Evolutionary conservation across 108 stramenopile species (phyloP), one percentile per base, ranked within the genome.

Genomic region (Craspedostauros australis): DNA sequence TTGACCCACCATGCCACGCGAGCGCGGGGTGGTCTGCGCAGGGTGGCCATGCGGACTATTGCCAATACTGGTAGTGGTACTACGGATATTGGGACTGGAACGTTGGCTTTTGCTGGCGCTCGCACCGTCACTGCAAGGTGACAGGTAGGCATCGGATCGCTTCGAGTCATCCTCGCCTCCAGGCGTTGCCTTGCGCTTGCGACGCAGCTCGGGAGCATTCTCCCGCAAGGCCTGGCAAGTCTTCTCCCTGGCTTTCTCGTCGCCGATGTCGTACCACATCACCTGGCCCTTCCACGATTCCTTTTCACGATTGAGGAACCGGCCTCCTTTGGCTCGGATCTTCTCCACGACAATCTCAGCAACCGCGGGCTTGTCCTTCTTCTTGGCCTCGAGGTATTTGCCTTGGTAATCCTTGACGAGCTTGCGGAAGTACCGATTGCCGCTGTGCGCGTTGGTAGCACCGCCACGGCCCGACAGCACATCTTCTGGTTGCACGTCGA

Each of bases 331-430:
- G 9, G 68, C 55, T 19, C 80, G 63, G 37, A 81, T 65, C 21
- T 54, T 47, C 19, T 76, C 67, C 0, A 81, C 80, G 45, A 81
- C 59, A 4, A 51, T 31, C 1, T 59, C 43, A 16, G 78, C 79
- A 23, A 91, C 82, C 24, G 67, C 61, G n/a, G 88, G 88, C 64
- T 86, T 91, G 52, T 85, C 70, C 1, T 75, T 64, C 46, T 88
- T 87, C 60, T 85, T 87, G 23, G 80, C 82, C 29, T 81, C 72
- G 18, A 81, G 44, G 33, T 81, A 81, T 24, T 62, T 23, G 34
- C 43, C 57, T 37, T 84, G 66, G 34, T 66, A 62, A 39, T 61
- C 28, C 39, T 85, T 78, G 34, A 94, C 87, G 12, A 91, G 60
- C 15, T 51, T 50, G 7, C 86, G 80, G 63, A 82, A 88, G 3